phyloP scores from a whole-genome alignment of 352 stramenopile genomes.

The Phytophthora citricola region DNA sequence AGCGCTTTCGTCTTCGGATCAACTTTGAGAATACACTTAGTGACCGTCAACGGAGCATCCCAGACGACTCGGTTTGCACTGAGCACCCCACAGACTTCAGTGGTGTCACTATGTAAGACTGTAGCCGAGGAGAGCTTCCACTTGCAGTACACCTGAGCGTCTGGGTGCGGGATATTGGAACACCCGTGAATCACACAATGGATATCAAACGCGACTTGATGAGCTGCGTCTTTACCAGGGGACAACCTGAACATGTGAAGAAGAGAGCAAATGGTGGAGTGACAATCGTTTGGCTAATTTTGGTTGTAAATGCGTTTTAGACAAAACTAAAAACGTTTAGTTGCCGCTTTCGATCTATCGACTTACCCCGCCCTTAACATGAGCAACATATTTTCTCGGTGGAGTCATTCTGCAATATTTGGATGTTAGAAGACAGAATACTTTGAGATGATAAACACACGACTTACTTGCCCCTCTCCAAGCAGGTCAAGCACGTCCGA shows the following conservation, averaged over 20 bases:
- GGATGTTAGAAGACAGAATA: background rate
- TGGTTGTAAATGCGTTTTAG: background rate
- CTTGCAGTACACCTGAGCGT: slow-evolving; percentile 44
- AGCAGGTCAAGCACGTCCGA: slow-evolving; percentile 92
- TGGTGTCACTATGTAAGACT: slow-evolving; percentile 11
- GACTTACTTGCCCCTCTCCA: slow-evolving; percentile 58
- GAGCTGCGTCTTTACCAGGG: slow-evolving; percentile 11
- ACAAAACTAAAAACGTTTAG: too few species aligned
- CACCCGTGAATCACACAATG: background rate
- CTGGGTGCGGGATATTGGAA: too few species aligned
- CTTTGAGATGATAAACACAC: too few species aligned
- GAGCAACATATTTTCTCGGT: too few species aligned
- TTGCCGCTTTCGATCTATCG: slow-evolving; percentile 1
- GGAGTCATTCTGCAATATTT: slow-evolving; percentile 17
- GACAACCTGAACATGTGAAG: slow-evolving; percentile 2
- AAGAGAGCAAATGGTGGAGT: background rate
- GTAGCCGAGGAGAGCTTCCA: slow-evolving; percentile 34
- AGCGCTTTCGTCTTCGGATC: slow-evolving; percentile 33
- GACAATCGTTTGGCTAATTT: slow-evolving; percentile 9
- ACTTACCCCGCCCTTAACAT: too few species aligned
- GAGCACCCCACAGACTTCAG: background rate
- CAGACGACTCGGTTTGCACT: slow-evolving; percentile 36
- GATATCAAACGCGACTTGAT: slow-evolving; percentile 38
- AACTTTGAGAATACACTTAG: slow-evolving; percentile 33
- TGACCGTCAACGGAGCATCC: slow-evolving; percentile 28